A percentile compares a stretch with the other conserved stretches of the same genome.
Evolutionary conservation across 768 basidiomycete species (phyloP).

Genomic region (Boletus vermiculosoides): DNA sequence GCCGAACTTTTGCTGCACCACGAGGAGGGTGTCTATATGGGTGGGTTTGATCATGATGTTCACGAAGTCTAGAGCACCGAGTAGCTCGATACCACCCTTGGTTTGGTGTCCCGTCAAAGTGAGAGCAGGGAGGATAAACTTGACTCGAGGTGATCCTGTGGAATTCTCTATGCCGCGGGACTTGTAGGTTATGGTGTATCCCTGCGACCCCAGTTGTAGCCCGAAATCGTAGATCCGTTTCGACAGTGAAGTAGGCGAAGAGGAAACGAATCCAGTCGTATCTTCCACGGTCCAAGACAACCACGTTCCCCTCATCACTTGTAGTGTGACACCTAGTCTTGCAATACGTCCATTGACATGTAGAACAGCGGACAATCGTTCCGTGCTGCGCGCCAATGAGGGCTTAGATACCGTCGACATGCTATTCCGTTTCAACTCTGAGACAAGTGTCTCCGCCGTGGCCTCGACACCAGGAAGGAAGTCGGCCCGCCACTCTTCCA

Average conservation of each 20-base stretch:
- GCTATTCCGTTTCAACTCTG: slow-evolving; percentile 53
- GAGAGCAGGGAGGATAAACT: slow-evolving; percentile 63
- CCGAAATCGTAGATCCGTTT: slow-evolving; percentile 53
- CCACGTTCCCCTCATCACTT: slow-evolving; percentile 90
- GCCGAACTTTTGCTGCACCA: slow-evolving; percentile 86
- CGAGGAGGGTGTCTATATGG: slow-evolving; percentile 80
- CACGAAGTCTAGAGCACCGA: slow-evolving; percentile 66
- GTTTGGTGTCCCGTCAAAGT: slow-evolving; percentile 62
- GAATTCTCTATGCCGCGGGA: slow-evolving; percentile 36
- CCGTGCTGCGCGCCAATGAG: slow-evolving; percentile 24
- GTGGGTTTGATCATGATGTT: slow-evolving; percentile 74
- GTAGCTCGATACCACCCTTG: slow-evolving; percentile 43
- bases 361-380: slow-evolving; percentile 25
- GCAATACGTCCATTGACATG: slow-evolving; percentile 54
- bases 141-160: slow-evolving; percentile 49
- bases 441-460: slow-evolving; percentile 60
- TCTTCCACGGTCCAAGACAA: slow-evolving; percentile 68
- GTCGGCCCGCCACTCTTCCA: slow-evolving; percentile 80
- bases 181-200: slow-evolving; percentile 55
- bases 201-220: slow-evolving; percentile 59
- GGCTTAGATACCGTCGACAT: slow-evolving; percentile 34
- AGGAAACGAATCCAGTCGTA: slow-evolving; percentile 47
- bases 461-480: slow-evolving; percentile 74
- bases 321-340: slow-evolving; percentile 60
- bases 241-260: slow-evolving; percentile 33